Conservation (phyloP, 306 rosid species). For the Gleditsia sinensis region DNA sequence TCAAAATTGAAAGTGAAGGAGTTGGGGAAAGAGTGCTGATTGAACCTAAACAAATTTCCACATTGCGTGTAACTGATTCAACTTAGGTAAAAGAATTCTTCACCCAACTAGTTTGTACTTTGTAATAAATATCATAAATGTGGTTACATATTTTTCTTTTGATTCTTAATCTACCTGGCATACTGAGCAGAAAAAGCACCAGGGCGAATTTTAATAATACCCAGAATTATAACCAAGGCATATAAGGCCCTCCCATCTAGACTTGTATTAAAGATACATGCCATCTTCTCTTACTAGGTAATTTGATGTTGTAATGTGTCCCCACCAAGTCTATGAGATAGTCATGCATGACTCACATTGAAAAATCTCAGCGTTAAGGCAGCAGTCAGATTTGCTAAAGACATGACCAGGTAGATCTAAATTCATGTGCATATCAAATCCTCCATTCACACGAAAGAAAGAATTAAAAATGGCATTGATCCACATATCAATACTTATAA, state of each 20-base stretch:
- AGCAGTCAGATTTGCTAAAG: neutral
- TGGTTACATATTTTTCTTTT: neutral
- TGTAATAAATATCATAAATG: neutral
- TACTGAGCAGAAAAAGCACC: neutral
- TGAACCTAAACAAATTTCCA: neutral
- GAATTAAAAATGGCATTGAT: neutral
- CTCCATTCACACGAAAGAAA: conserved; percentile 17
- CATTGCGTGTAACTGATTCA: neutral
- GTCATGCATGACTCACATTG: conserved; percentile 6
- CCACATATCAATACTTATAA: neutral
- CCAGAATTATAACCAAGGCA: neutral
- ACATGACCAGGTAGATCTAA: conserved; percentile 26
- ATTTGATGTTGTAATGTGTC: neutral
- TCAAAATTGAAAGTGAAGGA: neutral
- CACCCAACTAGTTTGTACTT: neutral
- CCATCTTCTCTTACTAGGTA: neutral
- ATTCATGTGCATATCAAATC: conserved; percentile 23
- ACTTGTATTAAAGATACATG: neutral
- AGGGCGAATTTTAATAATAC: neutral
- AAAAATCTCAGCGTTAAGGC: conserved; percentile 2
- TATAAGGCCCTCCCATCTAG: neutral
- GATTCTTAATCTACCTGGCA: conserved; percentile 22
- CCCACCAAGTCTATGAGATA: neutral
- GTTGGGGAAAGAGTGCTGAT: neutral
- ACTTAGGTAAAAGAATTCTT: neutral